Percentiles rank a stretch among this genome's conserved stretches.
Conservation (phyloP, 2,329 filamentous ascomycete genomes). For the Penicillium decumbens region DNA sequence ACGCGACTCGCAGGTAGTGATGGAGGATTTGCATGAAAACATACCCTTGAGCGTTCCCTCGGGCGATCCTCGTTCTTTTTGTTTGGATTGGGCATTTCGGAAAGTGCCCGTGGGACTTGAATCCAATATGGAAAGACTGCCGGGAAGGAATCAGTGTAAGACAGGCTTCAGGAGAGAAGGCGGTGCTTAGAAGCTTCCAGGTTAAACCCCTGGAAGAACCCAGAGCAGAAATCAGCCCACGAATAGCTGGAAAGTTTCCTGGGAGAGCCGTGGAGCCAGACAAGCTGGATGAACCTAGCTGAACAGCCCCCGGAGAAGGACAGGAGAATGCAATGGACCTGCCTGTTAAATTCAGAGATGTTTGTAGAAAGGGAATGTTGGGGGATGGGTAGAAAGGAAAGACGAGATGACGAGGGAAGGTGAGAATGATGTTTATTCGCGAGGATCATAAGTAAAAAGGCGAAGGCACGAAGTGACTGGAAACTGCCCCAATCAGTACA, state of each 20-base stretch:
- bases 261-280: neutral
- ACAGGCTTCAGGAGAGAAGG: neutral
- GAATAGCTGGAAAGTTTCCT: neutral
- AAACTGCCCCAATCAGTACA: too few relatives aligned
- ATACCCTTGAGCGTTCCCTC: neutral
- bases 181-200: too few relatives aligned
- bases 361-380: neutral
- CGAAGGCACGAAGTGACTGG: neutral
- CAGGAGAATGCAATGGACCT: neutral
- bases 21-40: neutral
- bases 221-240: neutral
- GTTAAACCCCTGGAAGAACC: neutral
- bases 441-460: neutral
- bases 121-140: neutral
- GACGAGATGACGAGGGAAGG: neutral
- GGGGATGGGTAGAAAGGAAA: neutral
- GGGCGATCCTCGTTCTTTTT: neutral
- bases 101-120: neutral
- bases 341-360: neutral
- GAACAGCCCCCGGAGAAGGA: neutral
- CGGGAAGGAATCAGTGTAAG: neutral
- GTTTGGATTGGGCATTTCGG: neutral
- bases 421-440: neutral
- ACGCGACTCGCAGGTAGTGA: neutral
- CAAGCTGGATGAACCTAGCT: neutral